Conservation (phyloP, 139 green algal genomes). For the Auxenochlorella pyrenoidosa region DNA sequence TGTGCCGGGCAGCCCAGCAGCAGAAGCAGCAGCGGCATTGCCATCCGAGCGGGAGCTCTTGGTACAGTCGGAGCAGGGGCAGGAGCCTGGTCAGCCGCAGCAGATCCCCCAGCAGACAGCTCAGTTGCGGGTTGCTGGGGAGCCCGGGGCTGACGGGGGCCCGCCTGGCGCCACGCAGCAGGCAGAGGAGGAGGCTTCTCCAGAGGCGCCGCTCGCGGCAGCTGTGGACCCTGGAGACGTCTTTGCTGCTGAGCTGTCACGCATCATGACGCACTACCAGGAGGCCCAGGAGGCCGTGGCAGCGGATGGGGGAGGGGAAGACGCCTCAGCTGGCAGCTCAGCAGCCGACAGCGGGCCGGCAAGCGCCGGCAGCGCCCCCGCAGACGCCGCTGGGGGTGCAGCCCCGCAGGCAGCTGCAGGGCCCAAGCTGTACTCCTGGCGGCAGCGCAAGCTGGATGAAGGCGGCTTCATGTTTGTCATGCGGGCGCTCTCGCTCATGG, state of each 20-base stretch:
- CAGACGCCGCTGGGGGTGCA: neutral
- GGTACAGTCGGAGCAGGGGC: neutral
- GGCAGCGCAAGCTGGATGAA: slow-evolving; percentile 1
- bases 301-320: no score
- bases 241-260: slow-evolving; percentile 31
- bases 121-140: no score
- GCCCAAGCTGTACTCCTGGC: no score
- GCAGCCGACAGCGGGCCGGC: neutral
- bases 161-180: no score
- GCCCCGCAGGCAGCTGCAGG: neutral
- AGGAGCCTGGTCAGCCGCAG: neutral
- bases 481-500: slow-evolving; percentile 3
- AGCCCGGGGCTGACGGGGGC: neutral
- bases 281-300: neutral
- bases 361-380: neutral
- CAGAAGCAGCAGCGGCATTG: neutral
- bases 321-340: neutral
- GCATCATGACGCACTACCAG: slow-evolving; percentile 23
- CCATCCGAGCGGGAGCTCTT: neutral
- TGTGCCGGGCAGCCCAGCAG: neutral
- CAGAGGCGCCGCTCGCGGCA: neutral
- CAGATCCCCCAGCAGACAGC: neutral
- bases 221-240: neutral
- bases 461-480: slow-evolving; percentile 21
- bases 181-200: neutral